Base-by-base conservation (phyloP, 805 yeast species). In the Wickerhamomyces rabaulensis region DNA sequence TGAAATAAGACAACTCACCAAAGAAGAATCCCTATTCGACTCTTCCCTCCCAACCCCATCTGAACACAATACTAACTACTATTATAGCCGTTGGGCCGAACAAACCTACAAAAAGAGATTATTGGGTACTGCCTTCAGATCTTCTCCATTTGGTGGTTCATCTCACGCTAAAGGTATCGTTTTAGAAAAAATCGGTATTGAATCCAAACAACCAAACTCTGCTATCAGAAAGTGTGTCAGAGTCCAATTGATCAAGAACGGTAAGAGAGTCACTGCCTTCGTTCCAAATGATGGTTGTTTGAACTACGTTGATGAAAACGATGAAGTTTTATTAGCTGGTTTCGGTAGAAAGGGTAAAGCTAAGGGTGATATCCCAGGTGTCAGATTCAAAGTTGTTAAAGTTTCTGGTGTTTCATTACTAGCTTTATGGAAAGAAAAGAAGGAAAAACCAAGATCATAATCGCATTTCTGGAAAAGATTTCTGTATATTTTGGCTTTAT, bases 271-370 rank as follows among this genome's bases (percentile, higher is more conserved):
- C 64, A 94, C 99, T 69, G 99, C 99, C 76, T 94, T 94, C 95
- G 99, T 94, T 73, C 99, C 99, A 78, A 92, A 94, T 71, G 99
- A 94, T 80, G 99, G 99, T 92, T 94, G 99, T 85, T 80, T 94
- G 77, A 94, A 94, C 94, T 94, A 85, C 67, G 97, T 94, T 68
- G 99, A 94, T 75, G 98, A 94, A 82, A 94, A 94, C 84, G 99
- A 94, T 80, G 98, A 94, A 79, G 99, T 94, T 67, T 82, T 94
- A 70, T 83, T 94, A 68, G 98, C 99, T 70, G 99, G 99, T 84
- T 94, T 94, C 90, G 99, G 99, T 89, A 90, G 98, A 82, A 94
- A 96, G 85, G 99, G 99, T 83, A 94, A 94, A 85, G 99, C 99
- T 76, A 94, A 94, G 95, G 99, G 99, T 84, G 99, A 94, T 91